Evolutionary conservation across 176 grass and related monocot genomes (phyloP), one percentile per base, ranked within the genome.

Genomic region (Aegilops umbellulata): DNA sequence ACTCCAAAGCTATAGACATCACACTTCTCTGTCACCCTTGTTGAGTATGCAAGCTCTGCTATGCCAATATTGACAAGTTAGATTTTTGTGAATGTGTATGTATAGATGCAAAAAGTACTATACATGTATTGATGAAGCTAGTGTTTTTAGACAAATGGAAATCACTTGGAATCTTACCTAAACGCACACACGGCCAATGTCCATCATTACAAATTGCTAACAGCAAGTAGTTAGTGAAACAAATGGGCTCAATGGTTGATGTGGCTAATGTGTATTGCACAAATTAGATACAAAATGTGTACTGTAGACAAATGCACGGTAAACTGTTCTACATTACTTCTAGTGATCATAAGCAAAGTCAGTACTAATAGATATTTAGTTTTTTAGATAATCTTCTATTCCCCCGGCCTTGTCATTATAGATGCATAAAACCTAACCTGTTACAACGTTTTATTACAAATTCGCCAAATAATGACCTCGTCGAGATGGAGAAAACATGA

Each of bases 1-100:
- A 72, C 36, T 42, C 69, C 69, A 44, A 72, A 44, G 69, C 36
- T 72, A 44, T 72, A 72, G 38, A 72, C 69, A 42, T 72, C 69
- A 3, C 69, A 72, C 69, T 72, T 72, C 36, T 72, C 69, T 42
- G 36, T 72, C 69, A 72, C 69, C 69, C 36, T 72, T 72, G 69
- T 7, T 72, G 69, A 25, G 38, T 73, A 73, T 16, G 69, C 69
- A 73, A 73, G 69, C 69, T 73, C 69, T 72, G 31, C 19, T 34
- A 69, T 22, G 20, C 20, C 31, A 69, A 36, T 69, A 36, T 69
- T 35, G 66, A 36, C 16, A 0, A 69, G 31, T 69, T 22, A 69
- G 9, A 1, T 8, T 36, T 11, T 36, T 36, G 65, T 68, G 30
- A 69, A 68, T 34, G 65, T 17, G 27, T 67, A 67, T 36, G 66